These are phyloP conservation scores for Mrakiaceae sp. DNA, from an alignment of 1,284 basidiomycete species.

Conservation along the genomic window DNA sequence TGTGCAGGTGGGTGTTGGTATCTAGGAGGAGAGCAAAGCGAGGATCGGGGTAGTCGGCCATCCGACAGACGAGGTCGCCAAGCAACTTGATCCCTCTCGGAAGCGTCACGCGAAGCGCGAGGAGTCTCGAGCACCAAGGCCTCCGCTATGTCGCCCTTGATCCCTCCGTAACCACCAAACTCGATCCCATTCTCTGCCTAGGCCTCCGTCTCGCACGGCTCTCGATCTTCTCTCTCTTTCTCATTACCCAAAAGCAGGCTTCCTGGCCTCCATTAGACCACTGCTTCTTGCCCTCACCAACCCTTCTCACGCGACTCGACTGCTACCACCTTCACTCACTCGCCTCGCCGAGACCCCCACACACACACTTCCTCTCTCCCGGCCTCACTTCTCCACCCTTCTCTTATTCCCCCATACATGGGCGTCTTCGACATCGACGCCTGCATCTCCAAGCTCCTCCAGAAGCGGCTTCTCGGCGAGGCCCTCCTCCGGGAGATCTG, in stretches of 20 bases:
- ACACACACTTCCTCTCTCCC: neutral
- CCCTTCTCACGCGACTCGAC: neutral
- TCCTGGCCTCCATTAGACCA: too few species aligned
- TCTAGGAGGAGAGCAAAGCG: neutral
- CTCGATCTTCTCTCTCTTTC: too few species aligned
- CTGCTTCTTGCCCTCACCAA: neutral
- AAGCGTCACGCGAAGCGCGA: neutral
- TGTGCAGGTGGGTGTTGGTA: too few species aligned
- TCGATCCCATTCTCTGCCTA: too few species aligned
- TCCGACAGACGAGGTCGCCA: neutral
- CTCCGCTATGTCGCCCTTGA: too few species aligned
- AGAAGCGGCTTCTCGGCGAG: conserved; percentile 87
- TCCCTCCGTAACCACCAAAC: too few species aligned
- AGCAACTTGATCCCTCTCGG: neutral
- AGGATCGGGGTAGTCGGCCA: neutral
- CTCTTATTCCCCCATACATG: neutral
- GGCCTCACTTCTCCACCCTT: neutral
- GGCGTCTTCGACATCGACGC: conserved; percentile 74
- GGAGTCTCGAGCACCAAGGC: neutral
- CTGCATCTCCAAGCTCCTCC: conserved; percentile 77
- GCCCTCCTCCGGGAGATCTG: conserved; percentile 88
- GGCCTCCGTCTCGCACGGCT: too few species aligned
- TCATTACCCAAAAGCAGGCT: too few species aligned
- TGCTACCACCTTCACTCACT: too few species aligned
- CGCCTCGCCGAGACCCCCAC: neutral